A percentile compares a stretch with the other conserved stretches of the same genome.
Evolutionary conservation across 768 basidiomycete genomes (phyloP).

Genomic region (Dioszegia crocea): DNA sequence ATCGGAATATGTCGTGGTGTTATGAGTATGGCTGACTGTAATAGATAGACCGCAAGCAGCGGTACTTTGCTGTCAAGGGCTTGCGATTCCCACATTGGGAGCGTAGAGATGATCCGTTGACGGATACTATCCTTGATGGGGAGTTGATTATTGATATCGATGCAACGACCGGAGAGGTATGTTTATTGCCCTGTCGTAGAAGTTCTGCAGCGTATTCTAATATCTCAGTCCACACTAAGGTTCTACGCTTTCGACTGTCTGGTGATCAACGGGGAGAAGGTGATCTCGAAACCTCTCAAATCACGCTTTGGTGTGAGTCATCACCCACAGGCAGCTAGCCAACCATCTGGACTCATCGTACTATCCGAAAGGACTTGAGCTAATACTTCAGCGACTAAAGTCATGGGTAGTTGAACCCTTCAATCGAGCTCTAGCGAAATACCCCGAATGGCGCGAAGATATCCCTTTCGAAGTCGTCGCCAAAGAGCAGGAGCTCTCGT

Average conservation of each 20-base stretch:
- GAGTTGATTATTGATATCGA: constrained; percentile 91
- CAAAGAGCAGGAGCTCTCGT: constrained; percentile 82
- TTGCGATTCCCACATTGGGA: constrained; percentile 88
- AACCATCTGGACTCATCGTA: neutral
- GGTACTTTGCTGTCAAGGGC: constrained; percentile 68
- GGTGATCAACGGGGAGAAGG: constrained; percentile 75
- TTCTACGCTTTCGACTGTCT: constrained; percentile 90
- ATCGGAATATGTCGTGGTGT: too few relatives aligned
- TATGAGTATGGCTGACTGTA: neutral
- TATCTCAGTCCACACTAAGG: constrained; percentile 67
- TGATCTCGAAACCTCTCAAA: constrained; percentile 76
- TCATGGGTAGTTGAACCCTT: constrained; percentile 81
- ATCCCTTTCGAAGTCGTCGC: constrained; percentile 87
- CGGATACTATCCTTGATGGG: constrained; percentile 81
- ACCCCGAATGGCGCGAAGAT: constrained; percentile 61
- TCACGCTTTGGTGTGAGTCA: constrained; percentile 81
- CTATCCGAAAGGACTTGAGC: neutral
- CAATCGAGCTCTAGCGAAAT: constrained; percentile 62
- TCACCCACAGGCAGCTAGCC: neutral
- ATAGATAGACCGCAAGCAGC: constrained; percentile 92
- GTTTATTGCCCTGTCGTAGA: neutral
- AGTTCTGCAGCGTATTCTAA: neutral
- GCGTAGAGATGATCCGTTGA: constrained; percentile 62
- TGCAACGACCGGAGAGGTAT: constrained; percentile 64
- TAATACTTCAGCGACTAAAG: constrained; percentile 60